Evolutionary conservation across 495 filamentous ascomycete species (phyloP).

Genomic region (Penicillium arizonense): DNA sequence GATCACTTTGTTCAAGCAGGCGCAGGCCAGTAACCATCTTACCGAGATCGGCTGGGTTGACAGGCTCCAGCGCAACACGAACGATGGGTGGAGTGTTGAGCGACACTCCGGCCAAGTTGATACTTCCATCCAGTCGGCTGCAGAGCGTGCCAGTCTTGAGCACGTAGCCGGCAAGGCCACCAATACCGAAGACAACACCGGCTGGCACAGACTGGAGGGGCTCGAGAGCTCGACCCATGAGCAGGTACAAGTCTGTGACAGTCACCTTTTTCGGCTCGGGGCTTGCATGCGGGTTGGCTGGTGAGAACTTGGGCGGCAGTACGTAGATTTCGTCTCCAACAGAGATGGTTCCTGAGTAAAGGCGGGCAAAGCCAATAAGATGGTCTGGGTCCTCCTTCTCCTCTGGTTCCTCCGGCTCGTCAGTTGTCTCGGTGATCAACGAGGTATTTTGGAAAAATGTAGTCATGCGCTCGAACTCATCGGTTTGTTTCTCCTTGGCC

Average conservation of each 20-base stretch:
- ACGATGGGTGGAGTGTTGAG: conserved; percentile 84
- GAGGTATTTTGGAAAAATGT: conserved; percentile 51
- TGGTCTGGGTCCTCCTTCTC: conserved; percentile 70
- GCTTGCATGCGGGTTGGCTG: conserved; percentile 68
- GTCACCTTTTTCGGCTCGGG: conserved; percentile 81
- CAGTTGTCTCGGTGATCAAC: conserved; percentile 44
- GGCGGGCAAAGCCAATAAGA: conserved; percentile 89
- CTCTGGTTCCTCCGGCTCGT: conserved; percentile 40
- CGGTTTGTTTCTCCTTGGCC: conserved; percentile 40
- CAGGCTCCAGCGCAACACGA: conserved; percentile 88
- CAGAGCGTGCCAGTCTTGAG: conserved; percentile 94
- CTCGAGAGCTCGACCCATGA: conserved; percentile 93
- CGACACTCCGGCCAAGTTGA: conserved; percentile 88
- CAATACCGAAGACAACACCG: conserved; percentile 95
- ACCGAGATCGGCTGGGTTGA: conserved; percentile 79
- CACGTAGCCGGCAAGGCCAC: conserved; percentile 84
- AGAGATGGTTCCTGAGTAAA: conserved; percentile 86
- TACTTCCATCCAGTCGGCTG: conserved; percentile 80
- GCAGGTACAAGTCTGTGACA: conserved; percentile 85
- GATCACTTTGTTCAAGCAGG: conserved; percentile 90
- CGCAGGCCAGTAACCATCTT: conserved; percentile 91
- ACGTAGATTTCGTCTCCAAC: conserved; percentile 92
- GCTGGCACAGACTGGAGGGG: conserved; percentile 81
- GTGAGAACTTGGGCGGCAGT: conserved; percentile 86
- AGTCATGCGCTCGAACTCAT: conserved; percentile 46